Percentiles rank a stretch among this genome's conserved stretches.
phyloP scores from a whole-genome alignment of 2,329 filamentous ascomycete species.

The Nemania sp. region DNA sequence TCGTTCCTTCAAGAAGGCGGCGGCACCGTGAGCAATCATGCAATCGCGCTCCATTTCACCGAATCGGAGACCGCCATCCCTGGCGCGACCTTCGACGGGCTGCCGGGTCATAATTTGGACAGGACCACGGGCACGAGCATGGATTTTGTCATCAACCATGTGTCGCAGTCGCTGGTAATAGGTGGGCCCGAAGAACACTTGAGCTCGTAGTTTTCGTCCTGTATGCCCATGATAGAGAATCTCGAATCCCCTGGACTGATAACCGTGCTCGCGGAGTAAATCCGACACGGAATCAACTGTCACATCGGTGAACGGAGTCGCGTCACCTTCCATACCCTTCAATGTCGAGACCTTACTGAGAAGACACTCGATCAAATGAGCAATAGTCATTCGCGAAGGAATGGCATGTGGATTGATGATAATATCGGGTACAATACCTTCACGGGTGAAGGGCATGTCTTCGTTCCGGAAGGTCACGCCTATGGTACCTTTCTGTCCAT shows the following conservation, averaged over 20 bases:
- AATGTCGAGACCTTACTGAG: conserved; percentile 94
- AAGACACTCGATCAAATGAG: conserved; percentile 98
- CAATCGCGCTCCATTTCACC: conserved; percentile 99
- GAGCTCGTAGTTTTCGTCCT: conserved; percentile 86
- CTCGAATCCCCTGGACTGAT: conserved; percentile 96
- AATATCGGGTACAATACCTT: conserved; percentile 90
- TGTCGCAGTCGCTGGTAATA: conserved; percentile 98
- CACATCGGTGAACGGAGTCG: conserved; percentile 96
- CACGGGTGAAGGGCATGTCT: conserved; percentile 96
- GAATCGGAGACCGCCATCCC: conserved; percentile 97
- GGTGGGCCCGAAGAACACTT: conserved; percentile 95
- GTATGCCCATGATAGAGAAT: conserved; percentile 99
- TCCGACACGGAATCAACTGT: conserved; percentile 92
- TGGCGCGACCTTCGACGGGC: conserved; percentile 95
- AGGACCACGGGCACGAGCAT: conserved; percentile 94
- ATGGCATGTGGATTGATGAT: conserved; percentile 99
- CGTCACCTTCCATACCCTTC: conserved; percentile 93
- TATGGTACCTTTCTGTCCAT: conserved; percentile 98
- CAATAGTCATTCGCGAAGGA: conserved; percentile 99
- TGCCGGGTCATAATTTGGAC: conserved; percentile 97
- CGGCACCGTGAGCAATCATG: conserved; percentile 99
- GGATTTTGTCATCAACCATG: conserved; percentile 99
- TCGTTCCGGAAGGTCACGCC: conserved; percentile 97
- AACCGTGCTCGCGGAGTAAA: conserved; percentile 84
- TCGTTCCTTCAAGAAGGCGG: conserved; percentile 94